Base-by-base conservation (phyloP, 352 stramenopile genomes). In the Aphanomyces euteiches region DNA sequence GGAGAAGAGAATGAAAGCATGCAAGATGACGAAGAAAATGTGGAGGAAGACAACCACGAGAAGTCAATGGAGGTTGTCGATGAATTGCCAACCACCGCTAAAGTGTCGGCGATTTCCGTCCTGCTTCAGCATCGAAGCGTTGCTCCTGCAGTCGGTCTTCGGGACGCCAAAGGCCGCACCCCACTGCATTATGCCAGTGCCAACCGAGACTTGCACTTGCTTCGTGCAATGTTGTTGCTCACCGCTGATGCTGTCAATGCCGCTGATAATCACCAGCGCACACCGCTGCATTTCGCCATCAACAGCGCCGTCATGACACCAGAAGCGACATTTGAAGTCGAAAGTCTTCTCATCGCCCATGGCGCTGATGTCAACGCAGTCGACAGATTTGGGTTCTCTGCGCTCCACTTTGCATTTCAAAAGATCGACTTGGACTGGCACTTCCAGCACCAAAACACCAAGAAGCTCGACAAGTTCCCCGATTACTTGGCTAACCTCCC, bases 341-440 rank as follows among this genome's bases (percentile, higher is more conserved):
- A 91, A 69, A 80, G 85, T 1, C 85, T 90, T 43, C 63, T 93
- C 34, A 54, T 93, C 6, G 79, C 87, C 37, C 77, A 63, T 58
- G 83, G 84, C 8, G 77, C 83, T 5, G 75, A 88, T 63, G 75
- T 73, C 4, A 85, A 87, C 37, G 75, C 76, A 7, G 72, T 80
- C 5, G 85, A 93, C 64, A 53, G 78, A n/a, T 91, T 90, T 45
- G 74, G 77, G 1, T 85, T 88, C 58, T 70, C 80, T 4, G 64
- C 76, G 13, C 69, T 93, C 34, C 85, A 91, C 59, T 90, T 91
- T 63, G 83, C 85, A 0, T 58, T 93, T 15, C 74, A 87, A 28
- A 91, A 93, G 56, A 76, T 93, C 8, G 66, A 85, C 39, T 72
- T 93, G 36, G 72, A 83, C n/a, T 93, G 83, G 83, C 83, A 91